These are phyloP conservation scores for Penicillium concentricum DNA, from an alignment of 2,329 filamentous ascomycete species.

Conservation along the genomic window DNA sequence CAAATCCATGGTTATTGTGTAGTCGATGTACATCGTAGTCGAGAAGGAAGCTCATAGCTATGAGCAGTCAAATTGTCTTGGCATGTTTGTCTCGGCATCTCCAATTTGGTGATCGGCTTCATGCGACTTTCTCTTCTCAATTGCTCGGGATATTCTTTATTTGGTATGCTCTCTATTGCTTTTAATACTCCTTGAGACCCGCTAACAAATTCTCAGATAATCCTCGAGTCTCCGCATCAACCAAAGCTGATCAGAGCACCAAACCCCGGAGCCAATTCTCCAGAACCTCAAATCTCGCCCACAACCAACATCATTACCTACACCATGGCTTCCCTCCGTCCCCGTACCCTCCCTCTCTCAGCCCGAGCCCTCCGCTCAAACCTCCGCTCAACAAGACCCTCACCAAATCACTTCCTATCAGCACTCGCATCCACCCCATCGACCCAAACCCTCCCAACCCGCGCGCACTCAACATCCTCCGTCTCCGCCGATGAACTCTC, in stretches of 20 bases:
- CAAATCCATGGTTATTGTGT: not conserved
- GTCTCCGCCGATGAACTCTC: constrained; percentile 87
- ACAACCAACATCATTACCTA: not conserved
- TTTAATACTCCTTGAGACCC: not conserved
- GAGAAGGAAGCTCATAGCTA: not conserved
- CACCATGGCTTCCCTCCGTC: constrained; percentile 16
- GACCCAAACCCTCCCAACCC: constrained; percentile 5
- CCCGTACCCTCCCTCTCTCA: constrained; percentile 5
- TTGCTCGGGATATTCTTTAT: constrained; percentile 3
- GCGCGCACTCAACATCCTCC: constrained; percentile 54
- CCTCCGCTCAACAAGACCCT: not conserved
- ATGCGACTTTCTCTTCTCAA: constrained; percentile 12
- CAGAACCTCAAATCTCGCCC: not conserved
- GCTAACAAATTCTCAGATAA: not conserved
- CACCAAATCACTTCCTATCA: not conserved
- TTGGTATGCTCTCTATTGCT: constrained; percentile 1
- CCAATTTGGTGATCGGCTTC: constrained; percentile 16
- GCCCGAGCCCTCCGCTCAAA: constrained; percentile 12
- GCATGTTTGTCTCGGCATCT: constrained; percentile 19
- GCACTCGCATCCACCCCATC: not conserved
- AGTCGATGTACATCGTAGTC: not conserved
- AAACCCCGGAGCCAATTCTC: not conserved
- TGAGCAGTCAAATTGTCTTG: constrained; percentile 8
- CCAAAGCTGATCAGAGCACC: constrained; percentile 1
- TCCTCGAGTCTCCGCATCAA: not conserved